Base-by-base conservation (phyloP, 768 basidiomycete species). In the Suillus ampliporus region DNA sequence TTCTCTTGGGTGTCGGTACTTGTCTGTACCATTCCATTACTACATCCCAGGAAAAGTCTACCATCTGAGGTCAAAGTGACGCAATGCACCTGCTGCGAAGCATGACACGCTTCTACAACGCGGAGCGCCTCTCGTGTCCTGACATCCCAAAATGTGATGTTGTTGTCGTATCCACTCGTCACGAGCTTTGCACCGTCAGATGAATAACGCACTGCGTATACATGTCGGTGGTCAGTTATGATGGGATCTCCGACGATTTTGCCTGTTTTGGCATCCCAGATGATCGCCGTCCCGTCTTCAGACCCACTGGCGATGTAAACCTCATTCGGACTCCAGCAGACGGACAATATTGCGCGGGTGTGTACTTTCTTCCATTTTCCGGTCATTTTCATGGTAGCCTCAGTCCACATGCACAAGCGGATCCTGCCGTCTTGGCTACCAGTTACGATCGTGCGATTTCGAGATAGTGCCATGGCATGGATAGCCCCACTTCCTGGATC, bases 301-400 rank as follows among this genome's bases (percentile, higher is more conserved):
- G 53, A 54, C 37, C 53, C 53, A 17, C 53, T 54, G 37, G 53
- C 53, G 1, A 54, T 3, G 15, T 54, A 3, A 1, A 54, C 9
- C 23, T 17, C 17, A 38, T 38, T 37, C 5, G 53, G 53, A 54
- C 53, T 54, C 53, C 35, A 54, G 23, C 53, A 54, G 37, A 54
- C 23, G 37, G 53, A 38, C 17, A n/a, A 26, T 1, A 54, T 38
- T 19, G 53, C 2, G 17, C 17, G 21, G 17, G 37, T 54, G 15
- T 54, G 53, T 17, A 2, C 53, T 54, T 13, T 21, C 15, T 38
- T 38, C 53, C 23, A 54, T 38, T 17, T 26, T 38, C 1, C 10
- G 10, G 21, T 0, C 53, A 11, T 38, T 26, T 10, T 0, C 15
- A 37, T 10, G 10, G 53, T 54, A 4, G 4, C 8, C 21, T 23